Conservation (phyloP, 768 basidiomycete species). For the Xerocomellus dryophilus region DNA sequence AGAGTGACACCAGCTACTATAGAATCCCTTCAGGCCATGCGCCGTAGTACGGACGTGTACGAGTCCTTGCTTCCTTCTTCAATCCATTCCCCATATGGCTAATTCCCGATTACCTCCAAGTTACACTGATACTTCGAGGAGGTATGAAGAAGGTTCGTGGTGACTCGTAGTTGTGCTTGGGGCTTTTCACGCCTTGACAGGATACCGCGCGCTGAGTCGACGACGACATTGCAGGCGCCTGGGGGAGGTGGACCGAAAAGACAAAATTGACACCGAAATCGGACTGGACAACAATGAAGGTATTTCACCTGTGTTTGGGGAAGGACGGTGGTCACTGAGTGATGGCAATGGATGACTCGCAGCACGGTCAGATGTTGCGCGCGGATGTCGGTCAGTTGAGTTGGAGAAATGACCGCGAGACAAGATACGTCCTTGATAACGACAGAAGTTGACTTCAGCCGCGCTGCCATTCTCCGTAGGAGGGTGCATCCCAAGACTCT, state of each 20-base stretch:
- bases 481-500: background rate
- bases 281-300: background rate
- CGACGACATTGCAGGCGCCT: background rate
- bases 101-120: background rate
- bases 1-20: background rate
- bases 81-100: slow-evolving; percentile 1
- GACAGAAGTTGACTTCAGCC: background rate
- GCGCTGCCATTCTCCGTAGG: background rate
- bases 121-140: slow-evolving; percentile 2
- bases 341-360: background rate
- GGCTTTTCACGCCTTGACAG: background rate
- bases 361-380: background rate
- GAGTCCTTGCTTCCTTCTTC: slow-evolving; percentile 13
- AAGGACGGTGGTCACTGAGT: background rate
- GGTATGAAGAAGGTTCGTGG: background rate
- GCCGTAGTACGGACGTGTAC: slow-evolving; percentile 5
- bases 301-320: background rate
- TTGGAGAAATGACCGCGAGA: background rate
- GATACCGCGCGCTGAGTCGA: background rate
- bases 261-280: background rate
- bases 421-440: background rate
- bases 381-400: background rate
- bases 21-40: slow-evolving; percentile 13
- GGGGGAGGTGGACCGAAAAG: background rate
- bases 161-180: background rate